Evolutionary conservation across 192 early-diverging fungal species (phyloP), one percentile per base, ranked within the genome.

Genomic region (Coemansia sp.): DNA sequence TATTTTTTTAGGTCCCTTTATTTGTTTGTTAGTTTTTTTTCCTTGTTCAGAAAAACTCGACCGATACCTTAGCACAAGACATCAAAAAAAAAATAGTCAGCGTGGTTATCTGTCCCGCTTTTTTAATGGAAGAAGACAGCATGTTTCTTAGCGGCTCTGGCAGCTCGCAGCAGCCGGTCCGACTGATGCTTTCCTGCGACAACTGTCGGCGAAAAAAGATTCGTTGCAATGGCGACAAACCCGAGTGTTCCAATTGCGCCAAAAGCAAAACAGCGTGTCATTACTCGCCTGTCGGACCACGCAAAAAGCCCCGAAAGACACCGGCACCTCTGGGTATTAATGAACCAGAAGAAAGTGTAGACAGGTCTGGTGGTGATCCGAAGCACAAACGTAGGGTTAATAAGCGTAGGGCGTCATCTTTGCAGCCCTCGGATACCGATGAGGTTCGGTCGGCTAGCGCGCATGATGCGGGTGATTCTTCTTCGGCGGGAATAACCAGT

Each of bases 211-310:
- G 39, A 51, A 75, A 72, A 48, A 80, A 80, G 35, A 72, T 75
- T 62, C 78, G 78, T 20, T 80, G 78, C 67, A 75, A 75, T 61
- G 78, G 78, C 51, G 67, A 51, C 14, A 71, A 72, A 18, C 78
- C 78, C 4, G 35, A 38, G 17, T 80, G 78, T 64, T 8, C 48
- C 36, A 75, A 69, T 67, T 80, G 78, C 67, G 18, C 48, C 39
- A 61, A 62, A 20, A 58, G 35, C 58, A 36, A 28, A n/a, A 48
- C 52, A 3, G 41, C 34, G 3, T 83, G 81, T 58, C 67, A 75
- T 38, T 78, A 78, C 55, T 80, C 78, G 66, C 78, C 73, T 5
- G 81, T 83, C 4, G 81, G 81, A 5, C 81, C 75, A 12, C 72
- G 81, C 38, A 77, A 72, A 45, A 83, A 78, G 58, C 81, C 81